Evolutionary conservation across 2,329 filamentous ascomycete genomes (phyloP).

Genomic region (Biscogniauxia mediterranea): DNA sequence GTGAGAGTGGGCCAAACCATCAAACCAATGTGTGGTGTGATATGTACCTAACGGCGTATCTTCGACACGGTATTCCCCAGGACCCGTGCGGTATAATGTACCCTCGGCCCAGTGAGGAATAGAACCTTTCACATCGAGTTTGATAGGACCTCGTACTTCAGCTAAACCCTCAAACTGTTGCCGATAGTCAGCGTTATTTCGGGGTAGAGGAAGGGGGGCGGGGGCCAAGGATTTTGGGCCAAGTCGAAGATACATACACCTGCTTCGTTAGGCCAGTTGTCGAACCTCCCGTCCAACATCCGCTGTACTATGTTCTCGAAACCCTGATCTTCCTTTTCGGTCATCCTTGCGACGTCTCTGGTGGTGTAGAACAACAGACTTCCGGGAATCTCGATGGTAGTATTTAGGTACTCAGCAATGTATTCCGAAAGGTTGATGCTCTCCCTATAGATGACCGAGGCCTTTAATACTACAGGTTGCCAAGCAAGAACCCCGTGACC

Average conservation of each 20-base stretch:
- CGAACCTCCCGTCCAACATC: conserved; percentile 19
- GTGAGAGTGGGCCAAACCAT: conserved; percentile 70
- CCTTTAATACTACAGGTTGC: no score
- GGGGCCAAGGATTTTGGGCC: no score
- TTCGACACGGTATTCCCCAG: conserved; percentile 63
- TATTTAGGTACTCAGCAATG: neutral
- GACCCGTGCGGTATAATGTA: conserved; percentile 71
- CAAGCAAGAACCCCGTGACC: no score
- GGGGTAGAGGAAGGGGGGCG: neutral
- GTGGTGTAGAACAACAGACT: neutral
- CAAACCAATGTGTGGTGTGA: conserved; percentile 74
- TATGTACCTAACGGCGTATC: conserved; percentile 57
- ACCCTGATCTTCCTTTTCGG: conserved; percentile 16
- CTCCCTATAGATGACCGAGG: no score
- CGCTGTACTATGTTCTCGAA: conserved; percentile 23
- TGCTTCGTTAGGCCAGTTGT: conserved; percentile 51
- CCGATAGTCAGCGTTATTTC: conserved; percentile 8
- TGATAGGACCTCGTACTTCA: conserved; percentile 63
- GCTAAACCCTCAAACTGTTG: conserved; percentile 64
- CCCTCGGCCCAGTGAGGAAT: conserved; percentile 74
- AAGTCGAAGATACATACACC: conserved; percentile 39
- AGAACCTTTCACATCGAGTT: conserved; percentile 59
- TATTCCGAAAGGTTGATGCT: no score
- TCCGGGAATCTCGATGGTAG: neutral
- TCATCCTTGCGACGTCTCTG: conserved; percentile 7